Base-by-base conservation (phyloP, 768 basidiomycete species). In the Exidia glandulosa region DNA sequence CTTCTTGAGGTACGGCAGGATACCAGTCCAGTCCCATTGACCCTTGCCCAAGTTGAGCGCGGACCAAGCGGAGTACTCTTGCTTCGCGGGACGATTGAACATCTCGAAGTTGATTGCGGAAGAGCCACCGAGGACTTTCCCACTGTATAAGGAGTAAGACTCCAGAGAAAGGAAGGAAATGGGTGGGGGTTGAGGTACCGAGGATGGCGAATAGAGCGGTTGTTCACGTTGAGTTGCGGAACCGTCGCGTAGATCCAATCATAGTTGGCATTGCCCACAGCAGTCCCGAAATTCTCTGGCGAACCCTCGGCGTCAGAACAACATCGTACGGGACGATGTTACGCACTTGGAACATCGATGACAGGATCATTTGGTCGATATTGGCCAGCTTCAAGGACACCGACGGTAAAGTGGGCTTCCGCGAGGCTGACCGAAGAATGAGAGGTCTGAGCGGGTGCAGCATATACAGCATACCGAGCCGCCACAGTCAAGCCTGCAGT, bases 401-500 rank as follows among this genome's bases (percentile, higher is more conserved):
- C 41, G 13, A 45, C 41, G 23, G 12, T 74, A 41, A 68, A 72
- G 63, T 75, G 73, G 2, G 69, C 56, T 62, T 80, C 79, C 1
- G 75, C 74, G 31, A 81, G 68, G 45, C 41, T 45, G 16, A 19
- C 41, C 10, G 41, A n/a, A 14, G 12, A 45, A 23, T 45, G 41
- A 45, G 41, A 12, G 16, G 12, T 19, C 41, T 36, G 5, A 14
- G 4, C 16, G 23, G 41, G 5, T 14, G 16, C 23, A 23, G 16
- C 23, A 37, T 37, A 12, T 37, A 10, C 36, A 45, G 41, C 41
- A 23, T 45, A 19, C 41, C 79, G 72, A 30, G 71, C 68, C 2
- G 79, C 79, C 16, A 80, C 66, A n/a, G 75, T 76, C 56, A 79
- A 70, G 19, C 79, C 79, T 14, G 75, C 76, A 32, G 77, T 71